Evolutionary conservation across 2,329 filamentous ascomycete species (phyloP), one percentile per base, ranked within the genome.

Genomic region (Byssochlamys sp.): DNA sequence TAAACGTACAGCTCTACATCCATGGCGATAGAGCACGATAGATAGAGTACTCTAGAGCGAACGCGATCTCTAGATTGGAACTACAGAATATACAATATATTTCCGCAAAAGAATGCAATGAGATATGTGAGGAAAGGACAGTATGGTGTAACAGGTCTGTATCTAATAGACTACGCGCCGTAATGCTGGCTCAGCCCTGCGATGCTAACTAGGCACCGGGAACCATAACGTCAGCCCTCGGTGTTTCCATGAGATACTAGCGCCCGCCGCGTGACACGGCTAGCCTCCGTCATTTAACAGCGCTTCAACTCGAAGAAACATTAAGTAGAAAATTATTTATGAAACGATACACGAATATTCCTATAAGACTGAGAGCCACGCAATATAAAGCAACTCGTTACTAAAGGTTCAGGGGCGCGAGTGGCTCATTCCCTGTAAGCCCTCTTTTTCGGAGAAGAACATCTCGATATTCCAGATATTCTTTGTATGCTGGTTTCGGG

Each of bases 1-100:
- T 92, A 92, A 39, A 91, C 81, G 58, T 91, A 85, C 28, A 92
- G 78, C 66, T 89, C 80, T 54, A 92, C 86, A 58, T 90, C 86
- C 87, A 91, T 91, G 55, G 35, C 45, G 31, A n/a, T 28, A 33
- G 24, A 55, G 33, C 19, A 26, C 25, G n/a, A 19, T 19, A 45
- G 3, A 19, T 6, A 6, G n/a, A 14, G 9, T n/a, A 39, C 3
- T 14, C 4, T 24, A 45, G n/a, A 6, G 4, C n/a, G 7, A 45
- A 7, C 5, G 19, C 39, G 39, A 45, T 14, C 4, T 45, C 9
- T n/a, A 3, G 39, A 19, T 45, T n/a, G 19, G 39, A n/a, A 45
- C 19, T 45, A 45, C 12, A 39, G 2, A 39, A 45, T 45, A 45
- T 45, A 45, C n/a, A 10, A n/a, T 19, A 14, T 24, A 24, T 45